Evolutionary conservation across 1,139 yeast genomes (phyloP).

Genomic region (Saccharomycopsis hybrid): DNA sequence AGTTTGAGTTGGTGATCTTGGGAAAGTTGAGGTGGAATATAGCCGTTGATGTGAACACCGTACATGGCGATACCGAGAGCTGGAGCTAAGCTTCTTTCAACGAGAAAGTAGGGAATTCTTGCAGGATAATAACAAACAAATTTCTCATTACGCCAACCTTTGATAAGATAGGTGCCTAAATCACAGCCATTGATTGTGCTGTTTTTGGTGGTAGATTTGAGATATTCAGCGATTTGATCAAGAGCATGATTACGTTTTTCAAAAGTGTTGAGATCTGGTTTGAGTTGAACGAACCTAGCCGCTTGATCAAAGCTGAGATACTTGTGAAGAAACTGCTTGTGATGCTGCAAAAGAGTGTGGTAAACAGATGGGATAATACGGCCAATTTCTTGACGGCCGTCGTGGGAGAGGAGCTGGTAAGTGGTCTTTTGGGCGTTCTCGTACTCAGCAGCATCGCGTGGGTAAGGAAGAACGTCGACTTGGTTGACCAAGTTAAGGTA

Average conservation of each 20-base stretch:
- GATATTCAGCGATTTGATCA: conserved; percentile 36
- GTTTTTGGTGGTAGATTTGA: conserved; percentile 36
- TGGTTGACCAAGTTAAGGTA: conserved; percentile 13
- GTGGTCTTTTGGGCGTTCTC: conserved; percentile 11
- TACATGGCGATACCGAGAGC: conserved; percentile 81
- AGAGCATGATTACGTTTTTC: conserved; percentile 44
- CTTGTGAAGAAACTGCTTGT: conserved; percentile 28
- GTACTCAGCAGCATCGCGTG: background rate
- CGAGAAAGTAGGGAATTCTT: conserved; percentile 49
- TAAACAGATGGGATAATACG: conserved; percentile 14
- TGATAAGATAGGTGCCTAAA: conserved; percentile 41
- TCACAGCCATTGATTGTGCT: no score
- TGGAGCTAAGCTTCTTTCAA: conserved; percentile 80
- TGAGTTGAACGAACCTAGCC: conserved; percentile 34
- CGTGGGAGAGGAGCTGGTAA: conserved; percentile 15
- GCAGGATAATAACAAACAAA: conserved; percentile 63
- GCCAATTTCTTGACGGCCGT: conserved; percentile 15
- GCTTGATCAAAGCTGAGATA: conserved; percentile 33
- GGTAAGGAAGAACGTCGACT: conserved; percentile 16
- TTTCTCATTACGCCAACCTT: conserved; percentile 86
- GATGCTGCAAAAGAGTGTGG: background rate
- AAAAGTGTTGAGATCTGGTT: conserved; percentile 34
- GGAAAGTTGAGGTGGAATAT: conserved; percentile 39
- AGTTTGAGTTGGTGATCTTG: conserved; percentile 42
- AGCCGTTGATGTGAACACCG: conserved; percentile 86